phyloP scores from a whole-genome alignment of 1,139 yeast species.

The Magnusiomyces tetraspermus region DNA sequence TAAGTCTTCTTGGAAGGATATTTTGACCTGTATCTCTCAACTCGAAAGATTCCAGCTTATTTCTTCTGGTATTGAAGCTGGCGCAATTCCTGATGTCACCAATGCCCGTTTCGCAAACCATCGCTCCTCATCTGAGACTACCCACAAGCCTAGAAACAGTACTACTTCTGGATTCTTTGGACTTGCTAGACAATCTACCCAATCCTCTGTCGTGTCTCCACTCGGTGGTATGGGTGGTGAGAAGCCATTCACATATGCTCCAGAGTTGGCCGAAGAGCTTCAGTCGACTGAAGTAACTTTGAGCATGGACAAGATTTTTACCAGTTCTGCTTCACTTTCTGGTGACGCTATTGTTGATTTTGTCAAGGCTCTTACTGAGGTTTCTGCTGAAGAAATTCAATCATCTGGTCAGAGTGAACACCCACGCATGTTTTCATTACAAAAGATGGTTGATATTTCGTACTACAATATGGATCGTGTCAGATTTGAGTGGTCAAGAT shows the following conservation, averaged over 20 bases:
- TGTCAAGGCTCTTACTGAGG: constrained; percentile 77
- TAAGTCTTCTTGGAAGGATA: constrained; percentile 72
- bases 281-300: constrained; percentile 72
- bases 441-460: constrained; percentile 93
- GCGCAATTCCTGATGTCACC: constrained; percentile 75
- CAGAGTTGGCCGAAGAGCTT: constrained; percentile 51
- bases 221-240: constrained; percentile 3
- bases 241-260: constrained; percentile 29
- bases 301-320: constrained; percentile 76
- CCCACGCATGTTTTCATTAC: constrained; percentile 87
- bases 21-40: constrained; percentile 76
- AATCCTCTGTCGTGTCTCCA: constrained; percentile 21
- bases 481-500: constrained; percentile 90
- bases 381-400: constrained; percentile 83
- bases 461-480: constrained; percentile 96
- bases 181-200: constrained; percentile 35
- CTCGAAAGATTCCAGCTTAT: constrained; percentile 82
- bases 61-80: constrained; percentile 82
- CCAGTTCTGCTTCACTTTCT: constrained; percentile 67
- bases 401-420: constrained; percentile 72
- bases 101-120: constrained; percentile 51
- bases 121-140: constrained; percentile 38
- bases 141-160: constrained; percentile 26
- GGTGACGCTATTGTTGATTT: constrained; percentile 83
- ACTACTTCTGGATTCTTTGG: constrained; percentile 9